Conservation (phyloP, 805 yeast species). For the Barnettozyma californica region DNA sequence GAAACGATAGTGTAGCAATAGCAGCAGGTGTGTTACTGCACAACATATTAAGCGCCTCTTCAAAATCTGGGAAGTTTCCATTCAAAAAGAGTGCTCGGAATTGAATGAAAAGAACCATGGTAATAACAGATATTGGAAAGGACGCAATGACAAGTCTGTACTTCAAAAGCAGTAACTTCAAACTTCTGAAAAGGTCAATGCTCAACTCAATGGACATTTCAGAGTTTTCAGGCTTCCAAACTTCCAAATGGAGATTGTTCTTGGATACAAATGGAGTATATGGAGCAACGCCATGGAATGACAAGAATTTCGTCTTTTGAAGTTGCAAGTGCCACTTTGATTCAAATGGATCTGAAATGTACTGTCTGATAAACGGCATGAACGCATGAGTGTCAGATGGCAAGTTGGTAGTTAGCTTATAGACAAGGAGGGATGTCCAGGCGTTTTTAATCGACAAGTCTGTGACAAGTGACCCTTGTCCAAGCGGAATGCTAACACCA, state of each 20-base stretch:
- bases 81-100: slow-evolving; percentile 36
- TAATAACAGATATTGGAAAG: slow-evolving; percentile 57
- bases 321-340: slow-evolving; percentile 72
- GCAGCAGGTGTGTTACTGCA: slow-evolving; percentile 24
- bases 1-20: slow-evolving; percentile 27
- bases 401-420: slow-evolving; percentile 29
- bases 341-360: slow-evolving; percentile 59
- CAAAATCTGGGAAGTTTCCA: slow-evolving; percentile 38
- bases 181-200: slow-evolving; percentile 53
- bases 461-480: slow-evolving; percentile 40
- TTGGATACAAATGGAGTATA: slow-evolving; percentile 45
- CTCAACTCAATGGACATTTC: slow-evolving; percentile 21
- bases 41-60: slow-evolving; percentile 39
- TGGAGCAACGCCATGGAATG: slow-evolving; percentile 65
- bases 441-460: slow-evolving; percentile 49
- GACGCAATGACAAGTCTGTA: slow-evolving; percentile 73
- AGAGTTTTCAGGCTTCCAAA: slow-evolving; percentile 37
- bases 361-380: slow-evolving; percentile 65
- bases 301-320: slow-evolving; percentile 32
- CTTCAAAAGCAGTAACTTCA: slow-evolving; percentile 66
- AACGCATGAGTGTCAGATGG: slow-evolving; percentile 27
- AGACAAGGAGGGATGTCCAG: slow-evolving; percentile 59
- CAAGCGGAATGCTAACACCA: slow-evolving; percentile 29
- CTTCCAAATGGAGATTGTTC: slow-evolving; percentile 35
- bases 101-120: slow-evolving; percentile 51